These are phyloP conservation scores for Geotrichum klebahnii DNA, from an alignment of 1,139 yeast genomes.

Conservation along the genomic window DNA sequence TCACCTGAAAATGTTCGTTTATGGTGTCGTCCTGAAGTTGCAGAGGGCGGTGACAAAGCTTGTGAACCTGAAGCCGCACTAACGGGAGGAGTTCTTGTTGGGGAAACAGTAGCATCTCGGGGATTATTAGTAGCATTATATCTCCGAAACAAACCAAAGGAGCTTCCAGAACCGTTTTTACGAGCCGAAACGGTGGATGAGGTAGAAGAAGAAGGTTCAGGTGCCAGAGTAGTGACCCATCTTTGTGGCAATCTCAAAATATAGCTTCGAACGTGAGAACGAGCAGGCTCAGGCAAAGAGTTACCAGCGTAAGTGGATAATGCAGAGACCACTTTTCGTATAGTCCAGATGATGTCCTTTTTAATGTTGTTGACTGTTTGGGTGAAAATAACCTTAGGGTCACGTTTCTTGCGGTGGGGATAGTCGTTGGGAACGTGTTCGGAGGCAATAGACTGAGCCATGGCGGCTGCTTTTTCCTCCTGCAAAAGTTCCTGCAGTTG, in stretches of 20 bases:
- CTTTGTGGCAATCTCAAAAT: conserved; percentile 68
- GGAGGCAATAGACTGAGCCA: conserved; percentile 30
- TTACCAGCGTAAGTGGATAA: conserved; percentile 79
- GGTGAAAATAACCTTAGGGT: conserved; percentile 21
- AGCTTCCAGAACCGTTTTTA: not conserved
- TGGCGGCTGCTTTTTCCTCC: conserved; percentile 39
- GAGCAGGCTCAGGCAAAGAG: conserved; percentile 76
- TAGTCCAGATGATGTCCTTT: conserved; percentile 80
- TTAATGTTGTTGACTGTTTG: conserved; percentile 49
- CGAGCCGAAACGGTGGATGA: not conserved
- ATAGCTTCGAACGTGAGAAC: conserved; percentile 75
- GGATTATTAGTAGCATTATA: too few relatives aligned
- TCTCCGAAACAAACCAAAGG: not conserved
- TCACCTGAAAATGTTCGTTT: conserved; percentile 3
- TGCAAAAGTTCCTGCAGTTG: conserved; percentile 53
- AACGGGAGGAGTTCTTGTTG: not conserved
- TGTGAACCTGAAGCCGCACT: not conserved
- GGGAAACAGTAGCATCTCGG: not conserved
- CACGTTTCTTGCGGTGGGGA: conserved; percentile 26
- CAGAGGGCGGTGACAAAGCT: not conserved
- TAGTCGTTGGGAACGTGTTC: conserved; percentile 28
- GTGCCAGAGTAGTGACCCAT: conserved; percentile 46
- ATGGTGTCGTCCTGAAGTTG: not conserved
- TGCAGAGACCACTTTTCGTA: conserved; percentile 79
- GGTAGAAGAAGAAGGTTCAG: conserved; percentile 1